phyloP scores from a whole-genome alignment of 2,329 filamentous ascomycete genomes.

The Talaromyces sp. region DNA sequence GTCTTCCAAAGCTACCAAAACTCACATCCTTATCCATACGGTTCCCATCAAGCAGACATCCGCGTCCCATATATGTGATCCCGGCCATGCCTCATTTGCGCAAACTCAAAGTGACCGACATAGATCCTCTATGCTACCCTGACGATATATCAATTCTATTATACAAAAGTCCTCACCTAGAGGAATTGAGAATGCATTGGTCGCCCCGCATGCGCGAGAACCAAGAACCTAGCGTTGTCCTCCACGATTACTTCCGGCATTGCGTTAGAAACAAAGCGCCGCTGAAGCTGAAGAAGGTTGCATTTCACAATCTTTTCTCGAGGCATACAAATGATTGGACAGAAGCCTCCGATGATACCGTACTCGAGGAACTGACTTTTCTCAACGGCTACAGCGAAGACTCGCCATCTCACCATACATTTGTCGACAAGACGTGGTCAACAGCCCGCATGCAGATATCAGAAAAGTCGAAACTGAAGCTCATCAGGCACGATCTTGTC shows the following conservation, averaged over 20 bases:
- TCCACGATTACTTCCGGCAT: slow-evolving; percentile 56
- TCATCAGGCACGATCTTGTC: slow-evolving; percentile 48
- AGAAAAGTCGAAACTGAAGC: slow-evolving; percentile 41
- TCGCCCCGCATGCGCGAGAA: slow-evolving; percentile 58
- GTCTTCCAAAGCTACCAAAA: slow-evolving; percentile 48
- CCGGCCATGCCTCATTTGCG: slow-evolving; percentile 55
- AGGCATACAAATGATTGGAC: slow-evolving; percentile 49
- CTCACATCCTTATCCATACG: slow-evolving; percentile 54
- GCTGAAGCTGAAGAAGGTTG: slow-evolving; percentile 49
- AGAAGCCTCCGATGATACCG: slow-evolving; percentile 39
- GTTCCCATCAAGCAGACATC: slow-evolving; percentile 55
- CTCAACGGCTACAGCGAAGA: slow-evolving; percentile 46
- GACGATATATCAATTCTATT: slow-evolving; percentile 59
- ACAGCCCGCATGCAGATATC: slow-evolving; percentile 25
- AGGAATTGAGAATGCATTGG: slow-evolving; percentile 57
- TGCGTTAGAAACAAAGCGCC: slow-evolving; percentile 47
- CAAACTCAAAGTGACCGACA: slow-evolving; percentile 54
- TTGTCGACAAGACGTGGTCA: slow-evolving; percentile 56
- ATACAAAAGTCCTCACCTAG: slow-evolving; percentile 51
- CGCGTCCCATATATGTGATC: slow-evolving; percentile 54
- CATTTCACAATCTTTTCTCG: slow-evolving; percentile 57
- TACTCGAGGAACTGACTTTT: slow-evolving; percentile 49
- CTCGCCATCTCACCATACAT: slow-evolving; percentile 43
- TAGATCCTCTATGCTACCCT: slow-evolving; percentile 62
- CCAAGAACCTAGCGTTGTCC: slow-evolving; percentile 55